Evolutionary conservation across 352 stramenopile species (phyloP), one percentile per base, ranked within the genome.

Genomic region (Pythium scleroteichum): DNA sequence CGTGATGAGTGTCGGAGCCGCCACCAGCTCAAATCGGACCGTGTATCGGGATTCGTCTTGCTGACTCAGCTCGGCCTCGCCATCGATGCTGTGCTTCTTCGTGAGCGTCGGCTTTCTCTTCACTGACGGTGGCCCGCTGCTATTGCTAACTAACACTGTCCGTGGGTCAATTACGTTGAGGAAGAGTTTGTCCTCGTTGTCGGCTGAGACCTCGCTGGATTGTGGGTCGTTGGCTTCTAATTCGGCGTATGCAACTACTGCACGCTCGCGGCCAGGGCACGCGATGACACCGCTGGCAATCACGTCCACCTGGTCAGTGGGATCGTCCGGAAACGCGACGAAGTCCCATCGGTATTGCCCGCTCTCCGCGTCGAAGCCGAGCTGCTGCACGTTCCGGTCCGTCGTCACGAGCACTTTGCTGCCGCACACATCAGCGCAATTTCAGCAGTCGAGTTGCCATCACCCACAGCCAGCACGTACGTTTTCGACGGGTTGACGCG

Each of bases 371-470:
- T 69, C 63, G 23, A 74, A 83, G 29, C 66, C 48, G 29, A 92
- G 48, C 6, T 83, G 38, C 12, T 66, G 66, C 49, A 90, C 80
- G 0, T 69, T 76, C 48, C 77, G 77, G 47, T 92, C 82, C 4
- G 82, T 92, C 41, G 79, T 78, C 14, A 89, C 75, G 10, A 88
- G 69, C n/a, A 87, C 81, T 20, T 74, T 69, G n/a, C 79, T 92
- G 42, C 47, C 47, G 16, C 20, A 53, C 8, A 22, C 19, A 26
- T 32, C 39, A 1, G 59, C 1, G 19, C 39, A 29, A 27, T 60
- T 10, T 46, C 16, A 44, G 22, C 46, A 41, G 46, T 40, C 26
- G 17, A 8, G 4, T 22, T 27, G 26, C 10, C 29, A 19, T 0
- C 4, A 32, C 29, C 29, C 29, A 35, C 5, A 35, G 29, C 29